Evolutionary conservation across 2,329 filamentous ascomycete genomes (phyloP).

Genomic region (Paracoccidioides brasiliensis): DNA sequence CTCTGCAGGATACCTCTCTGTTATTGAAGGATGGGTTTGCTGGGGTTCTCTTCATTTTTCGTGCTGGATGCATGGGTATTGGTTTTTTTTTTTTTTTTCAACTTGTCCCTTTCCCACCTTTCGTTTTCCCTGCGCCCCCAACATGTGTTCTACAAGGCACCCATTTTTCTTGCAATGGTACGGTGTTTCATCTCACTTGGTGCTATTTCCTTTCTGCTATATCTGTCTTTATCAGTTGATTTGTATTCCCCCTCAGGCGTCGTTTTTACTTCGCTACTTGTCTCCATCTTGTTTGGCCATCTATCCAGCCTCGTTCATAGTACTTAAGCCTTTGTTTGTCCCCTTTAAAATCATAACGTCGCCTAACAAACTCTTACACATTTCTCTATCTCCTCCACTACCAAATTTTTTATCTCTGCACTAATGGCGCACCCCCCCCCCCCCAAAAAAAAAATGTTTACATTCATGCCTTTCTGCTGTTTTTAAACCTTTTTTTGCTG

Average conservation of each 20-base stretch:
- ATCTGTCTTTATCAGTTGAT: slow-evolving; percentile 4
- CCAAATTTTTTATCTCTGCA: background rate
- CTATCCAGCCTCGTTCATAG: background rate
- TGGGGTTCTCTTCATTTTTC: background rate
- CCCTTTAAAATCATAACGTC: background rate
- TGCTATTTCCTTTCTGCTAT: slow-evolving; percentile 1
- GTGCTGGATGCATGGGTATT: slow-evolving; percentile 5
- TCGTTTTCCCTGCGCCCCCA: background rate
- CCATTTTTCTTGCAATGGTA: background rate
- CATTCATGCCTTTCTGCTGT: too few relatives aligned
- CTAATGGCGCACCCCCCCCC: background rate
- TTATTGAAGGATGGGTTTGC: background rate
- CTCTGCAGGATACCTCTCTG: background rate
- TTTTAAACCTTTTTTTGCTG: too few relatives aligned
- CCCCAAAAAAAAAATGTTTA: background rate
- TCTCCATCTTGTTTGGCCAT: background rate
- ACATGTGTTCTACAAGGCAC: background rate
- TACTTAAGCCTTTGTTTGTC: background rate
- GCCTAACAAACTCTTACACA: background rate
- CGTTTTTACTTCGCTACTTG: background rate
- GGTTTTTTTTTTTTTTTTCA: background rate
- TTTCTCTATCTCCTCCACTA: background rate
- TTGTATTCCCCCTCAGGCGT: slow-evolving; percentile 4
- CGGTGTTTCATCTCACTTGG: background rate
- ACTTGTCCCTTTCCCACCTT: background rate